Evolutionary conservation across 2,329 filamentous ascomycete species (phyloP).

Genomic region (Alternaria novae-zelandiae): DNA sequence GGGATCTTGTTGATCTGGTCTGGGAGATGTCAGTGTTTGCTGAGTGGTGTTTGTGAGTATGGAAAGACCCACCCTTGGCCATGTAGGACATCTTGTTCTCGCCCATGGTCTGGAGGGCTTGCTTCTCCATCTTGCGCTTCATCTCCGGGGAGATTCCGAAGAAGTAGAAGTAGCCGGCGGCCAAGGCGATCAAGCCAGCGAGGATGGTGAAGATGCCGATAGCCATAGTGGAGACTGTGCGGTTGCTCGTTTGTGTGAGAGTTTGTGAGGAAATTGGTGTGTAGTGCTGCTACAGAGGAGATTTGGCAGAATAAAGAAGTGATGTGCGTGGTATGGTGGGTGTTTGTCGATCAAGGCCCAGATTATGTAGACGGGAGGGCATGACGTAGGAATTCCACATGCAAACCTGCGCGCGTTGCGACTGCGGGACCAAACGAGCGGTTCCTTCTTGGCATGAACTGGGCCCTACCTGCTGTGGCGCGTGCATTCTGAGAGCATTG

Average conservation of each 20-base stretch:
- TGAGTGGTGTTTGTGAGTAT: not conserved
- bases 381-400: slow-evolving; percentile 25
- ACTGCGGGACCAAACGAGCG: slow-evolving; percentile 5
- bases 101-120: slow-evolving; percentile 59
- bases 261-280: slow-evolving; percentile 2
- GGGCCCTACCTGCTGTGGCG: slow-evolving; percentile 1
- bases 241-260: not conserved
- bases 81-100: slow-evolving; percentile 58
- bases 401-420: slow-evolving; percentile 15
- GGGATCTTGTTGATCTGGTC: slow-evolving; percentile 50
- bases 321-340: slow-evolving; percentile 1
- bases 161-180: slow-evolving; percentile 53
- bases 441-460: slow-evolving; percentile 1
- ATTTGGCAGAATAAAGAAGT: slow-evolving; percentile 4
- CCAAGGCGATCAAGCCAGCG: slow-evolving; percentile 37
- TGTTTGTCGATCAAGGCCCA: slow-evolving; percentile 8
- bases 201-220: slow-evolving; percentile 39
- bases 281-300: slow-evolving; percentile 2
- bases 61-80: slow-evolving; percentile 41
- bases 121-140: slow-evolving; percentile 55
- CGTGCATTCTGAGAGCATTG: not conserved
- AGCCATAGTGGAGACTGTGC: slow-evolving; percentile 27
- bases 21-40: slow-evolving; percentile 23
- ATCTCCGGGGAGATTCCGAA: slow-evolving; percentile 57
- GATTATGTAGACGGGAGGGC: slow-evolving; percentile 20